Evolutionary conservation across 1,284 basidiomycete genomes (phyloP).

Genomic region (Bondarzewia mesenterica): DNA sequence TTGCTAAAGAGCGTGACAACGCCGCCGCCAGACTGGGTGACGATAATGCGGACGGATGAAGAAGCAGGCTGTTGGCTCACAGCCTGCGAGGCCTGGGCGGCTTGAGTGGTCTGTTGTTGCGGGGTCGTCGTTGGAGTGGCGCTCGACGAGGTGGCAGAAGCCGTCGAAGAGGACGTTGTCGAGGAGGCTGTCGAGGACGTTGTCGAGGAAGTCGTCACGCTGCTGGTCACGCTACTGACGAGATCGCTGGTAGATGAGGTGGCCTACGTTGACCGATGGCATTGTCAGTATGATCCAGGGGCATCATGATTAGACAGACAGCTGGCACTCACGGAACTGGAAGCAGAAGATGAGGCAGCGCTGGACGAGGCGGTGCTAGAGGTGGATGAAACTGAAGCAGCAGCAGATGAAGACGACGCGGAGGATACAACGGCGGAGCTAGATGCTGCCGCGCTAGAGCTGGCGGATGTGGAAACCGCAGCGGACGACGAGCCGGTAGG

Average conservation of each 20-base stretch:
- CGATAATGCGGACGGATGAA: slow-evolving; percentile 2
- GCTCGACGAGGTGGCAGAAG: slow-evolving; percentile 15
- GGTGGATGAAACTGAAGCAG: slow-evolving; percentile 11
- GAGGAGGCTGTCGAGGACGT: slow-evolving; percentile 11
- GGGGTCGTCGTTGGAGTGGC: slow-evolving; percentile 8
- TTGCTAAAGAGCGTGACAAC: slow-evolving; percentile 18
- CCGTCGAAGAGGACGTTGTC: slow-evolving; percentile 13
- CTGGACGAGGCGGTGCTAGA: slow-evolving; percentile 12
- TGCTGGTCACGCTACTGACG: neutral
- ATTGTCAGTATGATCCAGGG: no score
- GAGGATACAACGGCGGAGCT: slow-evolving; percentile 10
- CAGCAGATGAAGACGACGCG: no score
- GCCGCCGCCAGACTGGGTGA: slow-evolving; percentile 7
- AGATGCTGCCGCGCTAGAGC: slow-evolving; percentile 9
- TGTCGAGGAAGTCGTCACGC: neutral
- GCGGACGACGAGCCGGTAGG: neutral
- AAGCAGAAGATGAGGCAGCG: slow-evolving; percentile 8
- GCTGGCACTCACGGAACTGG: slow-evolving; percentile 8
- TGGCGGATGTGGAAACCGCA: neutral
- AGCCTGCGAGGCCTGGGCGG: neutral
- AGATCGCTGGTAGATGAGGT: neutral
- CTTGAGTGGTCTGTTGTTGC: neutral
- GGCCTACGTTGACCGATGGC: no score
- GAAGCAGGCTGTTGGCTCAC: slow-evolving; percentile 3
- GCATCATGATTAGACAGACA: slow-evolving; percentile 6